Evolutionary conservation across 169 alveolate genomes (phyloP).

Genomic region (Perkinsus olseni): DNA sequence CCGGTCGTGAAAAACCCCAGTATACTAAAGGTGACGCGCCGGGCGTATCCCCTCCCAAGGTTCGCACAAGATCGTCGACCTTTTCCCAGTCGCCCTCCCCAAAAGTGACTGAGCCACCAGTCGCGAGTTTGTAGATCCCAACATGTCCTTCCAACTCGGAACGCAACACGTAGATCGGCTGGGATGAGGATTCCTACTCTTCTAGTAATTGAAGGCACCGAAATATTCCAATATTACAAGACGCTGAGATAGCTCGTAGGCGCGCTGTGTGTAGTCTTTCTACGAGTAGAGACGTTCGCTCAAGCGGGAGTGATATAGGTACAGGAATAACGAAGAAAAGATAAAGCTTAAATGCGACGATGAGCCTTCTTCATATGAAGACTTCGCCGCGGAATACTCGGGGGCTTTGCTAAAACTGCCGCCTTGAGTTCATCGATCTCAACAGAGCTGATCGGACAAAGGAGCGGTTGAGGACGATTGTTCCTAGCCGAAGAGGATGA

Average conservation of each 20-base stretch:
- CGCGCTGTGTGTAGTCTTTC: not conserved
- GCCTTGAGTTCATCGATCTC: not conserved
- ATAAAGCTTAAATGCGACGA: not conserved
- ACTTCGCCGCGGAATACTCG: not conserved
- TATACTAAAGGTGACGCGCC: not conserved
- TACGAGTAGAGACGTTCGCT: not conserved
- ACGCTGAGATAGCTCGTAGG: not conserved
- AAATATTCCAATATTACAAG: too few species aligned
- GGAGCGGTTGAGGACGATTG: not conserved
- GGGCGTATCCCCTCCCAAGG: not conserved
- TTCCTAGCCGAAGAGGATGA: not conserved
- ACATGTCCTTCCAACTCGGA: not conserved
- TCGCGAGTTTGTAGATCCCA: too few species aligned
- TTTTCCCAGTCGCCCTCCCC: not conserved
- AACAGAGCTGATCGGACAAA: not conserved
- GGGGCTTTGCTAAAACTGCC: not conserved
- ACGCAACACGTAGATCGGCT: not conserved
- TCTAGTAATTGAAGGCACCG: too few species aligned
- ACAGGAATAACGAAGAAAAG: not conserved
- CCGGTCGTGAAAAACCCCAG: too few species aligned
- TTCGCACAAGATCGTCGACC: not conserved
- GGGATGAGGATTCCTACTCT: not conserved
- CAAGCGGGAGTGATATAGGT: not conserved
- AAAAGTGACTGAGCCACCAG: not conserved
- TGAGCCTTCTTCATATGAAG: not conserved